phyloP scores from a whole-genome alignment of 257 asterid genomes.

The Solanum okadae region DNA sequence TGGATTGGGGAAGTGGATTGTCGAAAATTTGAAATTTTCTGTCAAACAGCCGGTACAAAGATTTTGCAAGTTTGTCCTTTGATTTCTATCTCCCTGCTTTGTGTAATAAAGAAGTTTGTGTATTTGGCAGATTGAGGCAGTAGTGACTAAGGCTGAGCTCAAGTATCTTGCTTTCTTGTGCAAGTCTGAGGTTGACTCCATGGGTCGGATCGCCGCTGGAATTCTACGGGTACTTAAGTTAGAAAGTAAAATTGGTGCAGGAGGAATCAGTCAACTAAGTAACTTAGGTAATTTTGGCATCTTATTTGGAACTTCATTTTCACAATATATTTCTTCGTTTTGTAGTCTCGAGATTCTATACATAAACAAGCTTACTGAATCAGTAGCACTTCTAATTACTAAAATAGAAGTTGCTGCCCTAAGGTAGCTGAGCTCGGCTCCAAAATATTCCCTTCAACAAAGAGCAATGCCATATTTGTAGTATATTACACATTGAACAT shows the following conservation, averaged over 20 bases:
- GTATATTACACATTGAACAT: neutral
- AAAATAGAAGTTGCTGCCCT: neutral
- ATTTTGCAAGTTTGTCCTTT: neutral
- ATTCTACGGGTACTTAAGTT: constrained; percentile 81
- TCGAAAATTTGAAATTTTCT: constrained; percentile 76
- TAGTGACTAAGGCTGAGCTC: constrained; percentile 78
- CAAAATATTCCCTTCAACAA: neutral
- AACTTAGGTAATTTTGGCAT: constrained; percentile 56
- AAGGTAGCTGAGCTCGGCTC: neutral
- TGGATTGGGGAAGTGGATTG: constrained; percentile 46
- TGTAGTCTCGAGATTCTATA: neutral
- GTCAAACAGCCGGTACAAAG: constrained; percentile 75
- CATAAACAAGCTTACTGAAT: neutral
- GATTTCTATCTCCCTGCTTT: neutral
- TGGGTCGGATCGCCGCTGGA: constrained; percentile 91
- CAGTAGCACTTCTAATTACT: neutral
- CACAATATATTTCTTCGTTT: neutral
- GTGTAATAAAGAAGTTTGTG: neutral
- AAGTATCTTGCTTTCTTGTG: constrained; percentile 55
- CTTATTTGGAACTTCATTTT: neutral
- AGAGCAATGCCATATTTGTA: neutral
- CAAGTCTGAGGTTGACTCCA: constrained; percentile 83
- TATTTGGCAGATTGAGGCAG: constrained; percentile 65
- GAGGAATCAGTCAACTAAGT: constrained; percentile 77
- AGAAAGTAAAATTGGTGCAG: constrained; percentile 72